These are phyloP conservation scores for Bothriochloa decipiens DNA, from an alignment of 176 grass and related monocot genomes.

Conservation along the genomic window DNA sequence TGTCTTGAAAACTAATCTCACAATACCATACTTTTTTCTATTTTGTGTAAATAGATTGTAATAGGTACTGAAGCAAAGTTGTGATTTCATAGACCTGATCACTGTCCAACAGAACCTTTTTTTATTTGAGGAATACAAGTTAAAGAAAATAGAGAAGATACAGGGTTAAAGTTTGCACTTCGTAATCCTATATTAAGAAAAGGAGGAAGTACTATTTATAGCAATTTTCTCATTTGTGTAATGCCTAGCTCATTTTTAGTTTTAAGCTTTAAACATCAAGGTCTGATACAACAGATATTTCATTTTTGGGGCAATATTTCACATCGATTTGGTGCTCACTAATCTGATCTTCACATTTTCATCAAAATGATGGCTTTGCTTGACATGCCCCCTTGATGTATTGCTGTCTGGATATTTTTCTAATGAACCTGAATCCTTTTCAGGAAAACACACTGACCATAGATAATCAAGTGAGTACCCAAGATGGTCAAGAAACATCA, in stretches of 20 bases:
- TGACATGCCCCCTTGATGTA: not conserved
- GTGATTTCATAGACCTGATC: not conserved
- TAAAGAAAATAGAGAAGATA: not conserved
- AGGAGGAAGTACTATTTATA: not conserved
- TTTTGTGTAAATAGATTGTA: constrained; percentile 15
- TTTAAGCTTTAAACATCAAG: constrained; percentile 9
- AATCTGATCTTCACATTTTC: not conserved
- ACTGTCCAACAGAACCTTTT: not conserved
- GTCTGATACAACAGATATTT: not conserved
- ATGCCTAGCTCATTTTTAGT: not conserved
- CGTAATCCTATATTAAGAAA: not conserved
- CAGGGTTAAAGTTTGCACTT: not conserved
- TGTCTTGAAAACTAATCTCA: not conserved
- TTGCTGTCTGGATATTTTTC: constrained; percentile 31
- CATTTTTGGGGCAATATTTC: not conserved
- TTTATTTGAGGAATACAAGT: too few species aligned
- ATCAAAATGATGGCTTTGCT: not conserved
- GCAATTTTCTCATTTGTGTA: not conserved
- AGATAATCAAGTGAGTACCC: constrained; percentile 64
- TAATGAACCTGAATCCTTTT: constrained; percentile 38
- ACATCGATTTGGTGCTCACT: not conserved
- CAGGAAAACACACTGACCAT: constrained; percentile 86
- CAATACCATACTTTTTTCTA: not conserved
- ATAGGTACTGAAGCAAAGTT: not conserved
- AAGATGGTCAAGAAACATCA: constrained; percentile 66